These are phyloP conservation scores for Magnusiomyces magnusii DNA, from an alignment of 1,139 yeast genomes.

Conservation along the genomic window DNA sequence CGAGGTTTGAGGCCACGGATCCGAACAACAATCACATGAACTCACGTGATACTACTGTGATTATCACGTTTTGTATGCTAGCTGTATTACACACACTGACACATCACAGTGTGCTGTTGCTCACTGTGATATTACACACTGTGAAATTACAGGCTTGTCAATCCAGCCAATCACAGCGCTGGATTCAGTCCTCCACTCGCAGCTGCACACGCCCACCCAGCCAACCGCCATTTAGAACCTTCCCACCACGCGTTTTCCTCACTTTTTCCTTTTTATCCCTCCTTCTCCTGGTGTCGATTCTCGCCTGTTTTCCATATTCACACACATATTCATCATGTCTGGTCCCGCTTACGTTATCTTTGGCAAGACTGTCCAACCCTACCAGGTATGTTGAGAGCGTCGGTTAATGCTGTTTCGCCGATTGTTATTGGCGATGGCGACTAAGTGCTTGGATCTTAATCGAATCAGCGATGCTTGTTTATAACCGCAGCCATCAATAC, in stretches of 20 bases:
- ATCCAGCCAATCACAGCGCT: constrained; percentile 4
- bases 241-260: neutral
- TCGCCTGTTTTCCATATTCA: neutral
- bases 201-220: neutral
- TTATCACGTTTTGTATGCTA: too few species aligned
- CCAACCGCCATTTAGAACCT: constrained; percentile 3
- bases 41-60: too few species aligned
- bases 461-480: too few species aligned
- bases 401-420: too few species aligned
- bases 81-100: too few species aligned
- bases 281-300: neutral
- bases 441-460: too few species aligned
- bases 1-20: too few species aligned
- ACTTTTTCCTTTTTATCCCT: constrained; percentile 1
- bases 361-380: constrained; percentile 71
- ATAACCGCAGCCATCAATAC: too few species aligned
- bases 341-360: constrained; percentile 62
- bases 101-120: too few species aligned
- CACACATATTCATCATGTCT: constrained; percentile 46
- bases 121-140: neutral
- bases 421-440: too few species aligned
- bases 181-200: neutral
- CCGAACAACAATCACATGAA: too few species aligned
- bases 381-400: constrained; percentile 50
- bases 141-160: neutral